Base-by-base conservation (phyloP, 2,329 filamentous ascomycete species). In the Colletotrichum magnum region DNA sequence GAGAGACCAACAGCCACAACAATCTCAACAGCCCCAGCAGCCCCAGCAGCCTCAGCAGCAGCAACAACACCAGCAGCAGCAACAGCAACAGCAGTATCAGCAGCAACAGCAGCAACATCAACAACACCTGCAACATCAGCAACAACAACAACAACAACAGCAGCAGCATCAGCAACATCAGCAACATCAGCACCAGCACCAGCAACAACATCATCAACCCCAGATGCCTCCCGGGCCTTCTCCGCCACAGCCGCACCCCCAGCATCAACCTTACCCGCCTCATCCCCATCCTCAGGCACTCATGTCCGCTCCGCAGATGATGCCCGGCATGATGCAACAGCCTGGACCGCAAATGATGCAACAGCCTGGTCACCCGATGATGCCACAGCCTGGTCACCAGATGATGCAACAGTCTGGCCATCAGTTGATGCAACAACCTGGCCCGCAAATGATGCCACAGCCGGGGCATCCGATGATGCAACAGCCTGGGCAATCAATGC, bases 91-190 rank as follows among this genome's bases (percentile, higher is more conserved):
- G 32, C 72, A 77, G 59, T 72, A 75, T 43, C 79, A 73, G 52
- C 78, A 76, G 63, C 72, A 75, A 5, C 79, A 76, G 56, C 77
- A 76, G 64, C 75, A 77, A 5, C 74, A 74, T 24, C 77, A 78
- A 39, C 67, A 70, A 48, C 52, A 36, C 12, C 63, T 64, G n/a
- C 64, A 70, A 48, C 52, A 36, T 15, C 63, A 66, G n/a, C 64
- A 63, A 15, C 68, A 69, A 6, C 64, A 58, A 24, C 39, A 78
- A n/a, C 63, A 73, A 36, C 71, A 72, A n/a, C 70, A 72, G 26
- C 74, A 76, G 41, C 72, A 77, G 21, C 69, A 75, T 6, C 76
- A 75, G 2, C 75, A 75, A 32, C 73, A 74, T 3, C 71, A 73
- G 28, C 78, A 78, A 64, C 61, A 45, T 7, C 71, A 71, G 6